Conservation (phyloP, 768 basidiomycete species). For the Mycena amicta region DNA sequence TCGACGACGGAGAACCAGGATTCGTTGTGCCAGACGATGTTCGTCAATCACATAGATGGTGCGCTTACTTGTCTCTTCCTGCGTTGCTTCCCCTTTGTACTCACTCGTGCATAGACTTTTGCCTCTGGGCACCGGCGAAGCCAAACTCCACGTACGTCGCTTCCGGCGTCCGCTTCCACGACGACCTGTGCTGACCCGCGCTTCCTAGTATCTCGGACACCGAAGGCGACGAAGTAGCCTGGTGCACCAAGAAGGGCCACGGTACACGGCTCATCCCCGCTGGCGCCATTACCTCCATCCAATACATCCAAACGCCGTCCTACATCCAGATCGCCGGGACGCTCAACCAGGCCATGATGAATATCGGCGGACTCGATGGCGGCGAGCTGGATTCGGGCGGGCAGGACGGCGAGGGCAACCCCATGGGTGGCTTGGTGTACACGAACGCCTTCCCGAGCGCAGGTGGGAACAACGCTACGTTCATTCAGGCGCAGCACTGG, state of each 20-base stretch:
- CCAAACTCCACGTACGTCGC: slow-evolving; percentile 38
- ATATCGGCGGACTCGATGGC: slow-evolving; percentile 32
- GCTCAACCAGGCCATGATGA: slow-evolving; percentile 49
- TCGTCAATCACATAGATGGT: slow-evolving; percentile 57
- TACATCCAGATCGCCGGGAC: slow-evolving; percentile 61
- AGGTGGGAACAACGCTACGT: slow-evolving; percentile 36
- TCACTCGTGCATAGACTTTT: slow-evolving; percentile 47
- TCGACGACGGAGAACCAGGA: slow-evolving; percentile 55
- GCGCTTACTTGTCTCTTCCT: neutral
- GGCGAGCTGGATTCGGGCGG: slow-evolving; percentile 63
- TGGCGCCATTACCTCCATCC: slow-evolving; percentile 58
- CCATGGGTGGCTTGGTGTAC: slow-evolving; percentile 56
- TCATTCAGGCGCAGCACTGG: slow-evolving; percentile 53
- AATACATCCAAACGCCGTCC: slow-evolving; percentile 53
- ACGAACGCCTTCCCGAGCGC: slow-evolving; percentile 43
- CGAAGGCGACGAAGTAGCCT: slow-evolving; percentile 66
- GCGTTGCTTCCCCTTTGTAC: neutral
- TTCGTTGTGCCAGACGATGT: slow-evolving; percentile 60
- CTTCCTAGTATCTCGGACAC: slow-evolving; percentile 48
- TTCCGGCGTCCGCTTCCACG: neutral
- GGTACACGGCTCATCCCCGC: slow-evolving; percentile 67
- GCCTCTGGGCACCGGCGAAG: slow-evolving; percentile 54
- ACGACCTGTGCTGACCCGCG: neutral
- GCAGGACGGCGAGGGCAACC: slow-evolving; percentile 61
- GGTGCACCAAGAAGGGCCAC: slow-evolving; percentile 64